Percentiles rank a stretch among this genome's conserved stretches.
Conservation (phyloP, 2,329 filamentous ascomycete genomes). For the Drechslerella coelobrocha region DNA sequence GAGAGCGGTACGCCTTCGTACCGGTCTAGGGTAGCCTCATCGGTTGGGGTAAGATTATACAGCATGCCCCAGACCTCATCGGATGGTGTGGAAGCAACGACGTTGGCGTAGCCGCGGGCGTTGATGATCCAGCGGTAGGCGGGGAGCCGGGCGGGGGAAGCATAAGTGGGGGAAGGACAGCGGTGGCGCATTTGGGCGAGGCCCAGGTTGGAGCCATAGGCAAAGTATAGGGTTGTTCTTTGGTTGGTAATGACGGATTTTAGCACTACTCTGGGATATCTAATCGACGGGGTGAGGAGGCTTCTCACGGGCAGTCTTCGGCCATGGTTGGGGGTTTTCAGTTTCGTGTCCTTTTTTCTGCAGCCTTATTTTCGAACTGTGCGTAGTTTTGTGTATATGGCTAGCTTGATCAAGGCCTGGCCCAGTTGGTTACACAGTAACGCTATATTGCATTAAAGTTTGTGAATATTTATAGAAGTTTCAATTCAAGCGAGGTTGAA, state of each 20-base stretch:
- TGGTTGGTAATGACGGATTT: not conserved
- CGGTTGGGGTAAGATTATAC: slow-evolving; percentile 63
- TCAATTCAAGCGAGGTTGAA: too few relatives aligned
- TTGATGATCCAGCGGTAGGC: slow-evolving; percentile 62
- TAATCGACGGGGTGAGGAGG: too few relatives aligned
- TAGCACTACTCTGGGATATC: too few relatives aligned
- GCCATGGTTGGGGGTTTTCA: too few relatives aligned
- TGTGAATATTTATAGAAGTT: too few relatives aligned
- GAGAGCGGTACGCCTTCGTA: slow-evolving; percentile 70
- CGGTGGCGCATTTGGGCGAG: slow-evolving; percentile 61
- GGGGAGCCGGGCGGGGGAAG: slow-evolving; percentile 59
- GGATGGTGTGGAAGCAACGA: slow-evolving; percentile 61
- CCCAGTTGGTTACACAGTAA: too few relatives aligned
- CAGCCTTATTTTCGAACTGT: too few relatives aligned
- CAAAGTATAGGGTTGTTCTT: slow-evolving; percentile 59
- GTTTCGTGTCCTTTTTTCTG: too few relatives aligned
- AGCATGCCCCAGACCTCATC: slow-evolving; percentile 63
- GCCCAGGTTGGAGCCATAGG: slow-evolving; percentile 62
- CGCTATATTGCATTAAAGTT: too few relatives aligned
- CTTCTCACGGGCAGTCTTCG: too few relatives aligned
- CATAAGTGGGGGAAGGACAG: slow-evolving; percentile 60
- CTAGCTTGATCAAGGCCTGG: too few relatives aligned
- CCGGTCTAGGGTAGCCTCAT: slow-evolving; percentile 64
- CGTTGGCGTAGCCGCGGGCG: slow-evolving; percentile 62
- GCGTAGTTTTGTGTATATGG: too few relatives aligned